Evolutionary conservation across 805 yeast genomes (phyloP).

Genomic region (Lipomyces orientalis): DNA sequence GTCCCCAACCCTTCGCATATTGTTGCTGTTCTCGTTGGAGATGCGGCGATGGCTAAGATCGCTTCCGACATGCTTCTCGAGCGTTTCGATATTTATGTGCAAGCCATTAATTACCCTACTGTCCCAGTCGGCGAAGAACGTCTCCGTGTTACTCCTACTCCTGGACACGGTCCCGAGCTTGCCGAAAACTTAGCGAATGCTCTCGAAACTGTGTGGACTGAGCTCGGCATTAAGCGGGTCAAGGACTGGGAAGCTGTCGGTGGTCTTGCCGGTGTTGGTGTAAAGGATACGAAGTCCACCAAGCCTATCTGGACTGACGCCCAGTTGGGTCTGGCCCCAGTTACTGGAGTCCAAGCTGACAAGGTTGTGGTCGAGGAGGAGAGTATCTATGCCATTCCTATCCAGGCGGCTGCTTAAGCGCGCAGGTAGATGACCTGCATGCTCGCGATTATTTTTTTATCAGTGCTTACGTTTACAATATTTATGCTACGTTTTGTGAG

Average conservation of each 20-base stretch:
- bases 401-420: slow-evolving; percentile 30
- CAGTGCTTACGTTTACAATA: neutral
- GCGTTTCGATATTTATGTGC: slow-evolving; percentile 88
- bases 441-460: neutral
- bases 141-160: slow-evolving; percentile 97
- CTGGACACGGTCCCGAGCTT: slow-evolving; percentile 84
- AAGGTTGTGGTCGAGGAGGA: slow-evolving; percentile 7
- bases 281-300: slow-evolving; percentile 51
- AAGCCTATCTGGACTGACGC: slow-evolving; percentile 87
- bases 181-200: slow-evolving; percentile 79
- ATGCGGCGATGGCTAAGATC: slow-evolving; percentile 86
- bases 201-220: slow-evolving; percentile 78
- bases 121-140: slow-evolving; percentile 96
- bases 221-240: slow-evolving; percentile 74
- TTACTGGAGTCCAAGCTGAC: slow-evolving; percentile 9
- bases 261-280: slow-evolving; percentile 92
- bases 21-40: slow-evolving; percentile 93
- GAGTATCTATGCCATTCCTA: slow-evolving; percentile 14
- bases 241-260: slow-evolving; percentile 79
- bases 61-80: slow-evolving; percentile 90
- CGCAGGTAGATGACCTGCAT: neutral
- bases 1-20: slow-evolving; percentile 98
- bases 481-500: neutral
- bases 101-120: slow-evolving; percentile 98
- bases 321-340: slow-evolving; percentile 57